These are phyloP conservation scores for Saccharomyces mikatae DNA, from an alignment of 805 yeast genomes.

Conservation along the genomic window DNA sequence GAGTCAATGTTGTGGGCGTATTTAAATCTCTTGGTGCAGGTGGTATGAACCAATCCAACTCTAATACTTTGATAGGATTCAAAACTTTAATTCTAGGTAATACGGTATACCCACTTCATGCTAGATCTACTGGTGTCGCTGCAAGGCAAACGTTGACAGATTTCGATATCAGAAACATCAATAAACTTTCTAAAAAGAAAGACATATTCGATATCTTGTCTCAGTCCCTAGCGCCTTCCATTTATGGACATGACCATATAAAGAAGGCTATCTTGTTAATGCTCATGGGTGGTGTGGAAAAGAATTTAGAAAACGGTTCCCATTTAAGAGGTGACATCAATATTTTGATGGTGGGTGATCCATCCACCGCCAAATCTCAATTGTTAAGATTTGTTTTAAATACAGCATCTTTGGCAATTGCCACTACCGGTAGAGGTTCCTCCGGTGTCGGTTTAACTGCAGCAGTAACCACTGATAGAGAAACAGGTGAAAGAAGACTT, in stretches of 20 bases:
- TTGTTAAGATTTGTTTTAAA: slow-evolving; percentile 87
- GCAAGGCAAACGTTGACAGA: slow-evolving; percentile 64
- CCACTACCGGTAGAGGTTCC: slow-evolving; percentile 98
- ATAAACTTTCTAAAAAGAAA: slow-evolving; percentile 59
- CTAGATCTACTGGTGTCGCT: slow-evolving; percentile 79
- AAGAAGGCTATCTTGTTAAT: slow-evolving; percentile 84
- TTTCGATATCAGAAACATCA: slow-evolving; percentile 77
- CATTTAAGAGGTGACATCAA: slow-evolving; percentile 98
- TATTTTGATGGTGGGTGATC: slow-evolving; percentile 95
- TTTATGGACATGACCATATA: slow-evolving; percentile 85
- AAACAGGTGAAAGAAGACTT: slow-evolving; percentile 90
- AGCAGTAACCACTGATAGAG: slow-evolving; percentile 92
- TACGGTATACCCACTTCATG: slow-evolving; percentile 81
- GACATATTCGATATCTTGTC: slow-evolving; percentile 73
- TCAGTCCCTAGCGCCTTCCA: slow-evolving; percentile 88
- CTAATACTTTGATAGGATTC: slow-evolving; percentile 54
- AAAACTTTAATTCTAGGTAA: slow-evolving; percentile 79
- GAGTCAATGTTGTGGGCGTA: slow-evolving; percentile 89
- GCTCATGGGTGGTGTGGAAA: slow-evolving; percentile 91
- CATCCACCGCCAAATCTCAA: slow-evolving; percentile 96
- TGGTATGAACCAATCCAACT: slow-evolving; percentile 22
- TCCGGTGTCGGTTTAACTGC: slow-evolving; percentile 99
- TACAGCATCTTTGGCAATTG: slow-evolving; percentile 91
- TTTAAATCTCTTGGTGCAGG: slow-evolving; percentile 83
- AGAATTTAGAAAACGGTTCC: slow-evolving; percentile 88